Evolutionary conservation across 164 flowering plant genomes (phyloP).

Genomic region (Protea cynaroides): DNA sequence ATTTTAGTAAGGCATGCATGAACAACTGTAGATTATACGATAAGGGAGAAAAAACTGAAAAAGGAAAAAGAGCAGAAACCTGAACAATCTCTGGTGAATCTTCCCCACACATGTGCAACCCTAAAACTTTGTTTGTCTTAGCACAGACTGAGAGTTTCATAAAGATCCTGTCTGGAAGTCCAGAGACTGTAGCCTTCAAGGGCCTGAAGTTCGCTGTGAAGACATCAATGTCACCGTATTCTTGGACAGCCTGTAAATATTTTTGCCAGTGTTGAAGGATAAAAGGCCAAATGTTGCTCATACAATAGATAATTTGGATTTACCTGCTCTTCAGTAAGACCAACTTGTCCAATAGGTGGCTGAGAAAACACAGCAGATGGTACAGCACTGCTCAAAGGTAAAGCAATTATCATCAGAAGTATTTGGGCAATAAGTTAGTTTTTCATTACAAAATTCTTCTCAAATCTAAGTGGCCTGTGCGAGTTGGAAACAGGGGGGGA

Average conservation of each 20-base stretch:
- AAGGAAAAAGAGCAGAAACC: slow-evolving; percentile 32
- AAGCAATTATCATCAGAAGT: slow-evolving; percentile 3
- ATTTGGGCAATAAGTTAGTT: too few species aligned
- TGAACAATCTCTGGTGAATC: slow-evolving; percentile 87
- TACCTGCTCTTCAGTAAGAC: slow-evolving; percentile 95
- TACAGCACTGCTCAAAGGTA: slow-evolving; percentile 46
- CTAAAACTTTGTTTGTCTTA: slow-evolving; percentile 71
- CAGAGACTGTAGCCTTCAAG: slow-evolving; percentile 89
- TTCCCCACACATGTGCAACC: slow-evolving; percentile 95
- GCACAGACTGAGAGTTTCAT: slow-evolving; percentile 94
- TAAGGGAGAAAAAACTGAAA: background rate
- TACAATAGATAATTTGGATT: slow-evolving; percentile 2
- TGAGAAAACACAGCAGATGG: slow-evolving; percentile 97
- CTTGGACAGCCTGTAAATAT: slow-evolving; percentile 61
- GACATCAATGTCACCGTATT: slow-evolving; percentile 82
- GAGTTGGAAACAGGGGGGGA: background rate
- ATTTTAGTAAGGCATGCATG: slow-evolving; percentile 7
- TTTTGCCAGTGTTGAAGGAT: background rate
- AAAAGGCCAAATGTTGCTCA: slow-evolving; percentile 2
- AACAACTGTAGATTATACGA: slow-evolving; percentile 9
- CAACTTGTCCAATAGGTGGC: slow-evolving; percentile 96
- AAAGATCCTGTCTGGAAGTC: slow-evolving; percentile 83
- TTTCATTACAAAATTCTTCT: too few species aligned
- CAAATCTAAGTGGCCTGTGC: too few species aligned
- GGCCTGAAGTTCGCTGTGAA: slow-evolving; percentile 87